Base-by-base conservation (phyloP, 1,284 basidiomycete genomes). In the Melampsora americana region DNA sequence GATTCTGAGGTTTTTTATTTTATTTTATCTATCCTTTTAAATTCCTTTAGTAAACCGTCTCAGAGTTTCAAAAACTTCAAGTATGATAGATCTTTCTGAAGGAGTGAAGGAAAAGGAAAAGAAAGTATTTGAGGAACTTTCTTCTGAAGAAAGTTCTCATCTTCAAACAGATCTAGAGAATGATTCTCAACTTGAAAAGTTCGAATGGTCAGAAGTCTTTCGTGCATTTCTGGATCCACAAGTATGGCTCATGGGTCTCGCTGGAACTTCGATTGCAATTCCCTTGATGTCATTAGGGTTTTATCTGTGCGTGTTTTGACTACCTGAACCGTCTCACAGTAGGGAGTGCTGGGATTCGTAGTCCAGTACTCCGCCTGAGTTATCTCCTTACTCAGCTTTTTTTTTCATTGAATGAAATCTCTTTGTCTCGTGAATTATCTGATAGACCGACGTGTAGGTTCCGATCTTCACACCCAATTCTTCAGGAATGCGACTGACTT, bases 191-290 rank as follows among this genome's bases (percentile, higher is more conserved):
- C 72, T 77, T 26, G 80, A 80, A 56, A 68, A 77, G 48, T 79
- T 80, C 64, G 80, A 80, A 62, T 79, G 77, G 78, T 75, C 76
- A 42, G 80, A 80, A 68, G 56, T 80, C 5, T 69, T 75, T 11
- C 71, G 80, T 20, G 80, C 78, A 3, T 48, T 80, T 5, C 65
- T 75, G 30, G 79, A 80, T 46, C 77, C 79, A 12, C 80, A 80
- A 59, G 78, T 79, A 1, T 80, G 80, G 80, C 68, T 80, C 28
- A 79, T 77, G 0, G 80, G 80, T 12, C 61, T 80, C 1, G 77
- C 78, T 9, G 35, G 35, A 35, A 9, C 35, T 80, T 79, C 61
- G 62, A 79, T 60, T 77, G 53, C 28, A 39, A 50, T 28, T 67
- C 44, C 56, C 53, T 74, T 32, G 72, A 64, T 1, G 14, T 74